Evolutionary conservation across 306 rosid species (phyloP).

Genomic region (Lablab purpureus): DNA sequence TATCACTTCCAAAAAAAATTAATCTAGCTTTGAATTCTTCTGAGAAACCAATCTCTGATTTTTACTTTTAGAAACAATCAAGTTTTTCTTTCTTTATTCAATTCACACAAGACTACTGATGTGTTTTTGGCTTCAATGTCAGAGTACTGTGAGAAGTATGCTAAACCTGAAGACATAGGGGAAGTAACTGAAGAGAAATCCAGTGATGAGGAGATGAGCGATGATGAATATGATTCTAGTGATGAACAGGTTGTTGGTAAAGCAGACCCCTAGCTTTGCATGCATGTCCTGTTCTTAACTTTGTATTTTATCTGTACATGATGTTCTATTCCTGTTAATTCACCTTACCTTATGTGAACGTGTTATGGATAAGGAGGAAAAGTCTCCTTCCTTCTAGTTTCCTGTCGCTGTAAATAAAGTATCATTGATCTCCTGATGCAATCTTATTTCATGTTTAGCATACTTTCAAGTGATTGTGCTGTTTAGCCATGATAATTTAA

Average conservation of each 20-base stretch:
- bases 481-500: not conserved
- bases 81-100: not conserved
- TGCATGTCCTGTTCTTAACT: conserved; percentile 14
- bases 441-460: conserved; percentile 39
- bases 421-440: conserved; percentile 52
- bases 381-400: conserved; percentile 47
- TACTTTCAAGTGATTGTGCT: conserved; percentile 18
- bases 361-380: conserved; percentile 52
- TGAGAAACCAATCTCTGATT: not conserved
- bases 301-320: conserved; percentile 51
- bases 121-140: conserved; percentile 27
- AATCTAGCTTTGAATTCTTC: not conserved
- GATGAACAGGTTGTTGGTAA: conserved; percentile 62
- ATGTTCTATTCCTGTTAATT: conserved; percentile 49
- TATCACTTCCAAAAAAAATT: not conserved
- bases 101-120: not conserved
- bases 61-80: not conserved
- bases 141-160: conserved; percentile 60
- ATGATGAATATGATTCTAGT: conserved; percentile 54
- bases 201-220: conserved; percentile 58
- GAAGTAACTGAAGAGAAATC: conserved; percentile 53
- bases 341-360: conserved; percentile 53
- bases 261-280: conserved; percentile 55
- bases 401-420: conserved; percentile 58
- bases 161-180: conserved; percentile 56